A percentile compares a stretch with the other conserved stretches of the same genome.
Evolutionary conservation across 768 basidiomycete genomes (phyloP).

Genomic region (Rhizopogon vinicolor): DNA sequence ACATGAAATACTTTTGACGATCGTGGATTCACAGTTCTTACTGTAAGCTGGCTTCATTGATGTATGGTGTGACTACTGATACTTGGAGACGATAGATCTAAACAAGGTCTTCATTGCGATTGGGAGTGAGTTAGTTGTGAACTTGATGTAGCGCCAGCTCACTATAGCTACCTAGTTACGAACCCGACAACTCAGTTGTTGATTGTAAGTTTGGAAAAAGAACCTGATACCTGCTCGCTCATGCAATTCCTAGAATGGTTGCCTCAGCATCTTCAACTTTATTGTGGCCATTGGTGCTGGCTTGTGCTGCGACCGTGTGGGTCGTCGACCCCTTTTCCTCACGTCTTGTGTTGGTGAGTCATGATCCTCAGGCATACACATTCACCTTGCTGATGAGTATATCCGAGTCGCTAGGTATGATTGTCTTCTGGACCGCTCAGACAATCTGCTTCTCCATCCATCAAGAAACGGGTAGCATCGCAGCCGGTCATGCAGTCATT

Average conservation of each 20-base stretch:
- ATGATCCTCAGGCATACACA: constrained; percentile 12
- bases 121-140: constrained; percentile 31
- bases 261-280: constrained; percentile 53
- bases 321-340: constrained; percentile 48
- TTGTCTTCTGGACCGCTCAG: constrained; percentile 35
- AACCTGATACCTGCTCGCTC: background rate
- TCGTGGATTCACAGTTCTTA: constrained; percentile 13
- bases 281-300: constrained; percentile 46
- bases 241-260: constrained; percentile 37
- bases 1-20: background rate
- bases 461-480: constrained; percentile 17
- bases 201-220: constrained; percentile 24
- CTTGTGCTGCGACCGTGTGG: constrained; percentile 43
- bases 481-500: constrained; percentile 39
- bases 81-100: constrained; percentile 28
- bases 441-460: constrained; percentile 32
- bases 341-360: constrained; percentile 37
- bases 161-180: constrained; percentile 26
- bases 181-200: constrained; percentile 39
- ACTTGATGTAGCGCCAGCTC: background rate
- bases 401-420: constrained; percentile 30
- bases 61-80: background rate
- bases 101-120: constrained; percentile 50
- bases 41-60: constrained; percentile 15
- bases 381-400: constrained; percentile 25